Percentiles rank a stretch among this genome's conserved stretches.
phyloP scores from a whole-genome alignment of 1,284 basidiomycete genomes.

The Sporisorium scitamineum region DNA sequence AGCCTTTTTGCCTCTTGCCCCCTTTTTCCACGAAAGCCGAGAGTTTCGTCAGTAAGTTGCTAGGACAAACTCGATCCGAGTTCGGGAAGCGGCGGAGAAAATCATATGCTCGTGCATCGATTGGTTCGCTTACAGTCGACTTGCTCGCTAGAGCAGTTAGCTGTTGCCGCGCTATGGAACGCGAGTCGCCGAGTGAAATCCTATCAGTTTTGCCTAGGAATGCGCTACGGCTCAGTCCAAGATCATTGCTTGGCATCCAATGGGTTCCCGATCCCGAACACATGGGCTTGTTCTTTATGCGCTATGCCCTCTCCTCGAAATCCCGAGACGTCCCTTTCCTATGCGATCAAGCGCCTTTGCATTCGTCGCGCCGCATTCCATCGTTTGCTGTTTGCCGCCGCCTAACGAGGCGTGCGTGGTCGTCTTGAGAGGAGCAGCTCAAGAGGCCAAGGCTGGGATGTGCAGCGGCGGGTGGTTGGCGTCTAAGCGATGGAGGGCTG shows the following conservation, averaged over 20 bases:
- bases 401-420: too few species aligned
- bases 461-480: background rate
- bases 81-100: constrained; percentile 18
- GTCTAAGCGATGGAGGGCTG: background rate
- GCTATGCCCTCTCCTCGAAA: too few species aligned
- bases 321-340: too few species aligned
- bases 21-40: background rate
- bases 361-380: too few species aligned
- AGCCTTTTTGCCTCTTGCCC: too few species aligned
- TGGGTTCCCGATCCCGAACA: background rate
- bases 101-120: background rate
- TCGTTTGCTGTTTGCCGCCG: too few species aligned
- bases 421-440: too few species aligned
- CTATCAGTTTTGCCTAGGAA: too few species aligned
- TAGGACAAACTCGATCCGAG: constrained; percentile 13
- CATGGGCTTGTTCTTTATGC: background rate
- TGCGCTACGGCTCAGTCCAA: too few species aligned
- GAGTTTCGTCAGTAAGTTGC: background rate
- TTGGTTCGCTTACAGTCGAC: background rate
- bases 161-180: background rate
- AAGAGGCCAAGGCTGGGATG: background rate
- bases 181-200: background rate
- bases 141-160: too few species aligned
- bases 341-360: too few species aligned
- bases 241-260: background rate